Percentiles rank a stretch among this genome's conserved stretches.
Conservation (phyloP, 1,284 basidiomycete genomes). For the Athelia sp. region DNA sequence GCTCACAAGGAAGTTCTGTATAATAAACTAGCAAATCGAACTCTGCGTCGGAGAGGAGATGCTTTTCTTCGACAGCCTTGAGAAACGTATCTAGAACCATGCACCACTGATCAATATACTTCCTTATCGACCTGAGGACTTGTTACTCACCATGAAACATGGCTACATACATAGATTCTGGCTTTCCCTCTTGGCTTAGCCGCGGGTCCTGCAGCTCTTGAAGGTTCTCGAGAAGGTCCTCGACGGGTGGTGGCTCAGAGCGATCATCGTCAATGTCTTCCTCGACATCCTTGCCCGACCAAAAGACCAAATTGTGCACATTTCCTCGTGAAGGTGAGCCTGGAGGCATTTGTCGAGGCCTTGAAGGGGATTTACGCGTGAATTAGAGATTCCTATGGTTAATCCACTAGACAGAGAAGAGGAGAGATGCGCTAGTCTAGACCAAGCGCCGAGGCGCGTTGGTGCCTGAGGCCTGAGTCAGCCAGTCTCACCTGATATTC, state of each 20-base stretch:
- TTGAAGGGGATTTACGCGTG: too few relatives aligned
- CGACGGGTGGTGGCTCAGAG: neutral
- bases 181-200: neutral
- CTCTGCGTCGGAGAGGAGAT: constrained; percentile 68
- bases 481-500: too few relatives aligned
- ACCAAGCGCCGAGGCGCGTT: too few relatives aligned
- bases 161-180: constrained; percentile 17
- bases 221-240: neutral
- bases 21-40: constrained; percentile 51
- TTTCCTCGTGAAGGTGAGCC: neutral
- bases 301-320: neutral
- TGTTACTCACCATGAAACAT: constrained; percentile 23
- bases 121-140: constrained; percentile 44
- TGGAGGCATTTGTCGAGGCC: neutral
- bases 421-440: too few relatives aligned
- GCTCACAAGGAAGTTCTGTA: constrained; percentile 55
- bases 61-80: constrained; percentile 49
- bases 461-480: too few relatives aligned
- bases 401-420: too few relatives aligned
- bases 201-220: neutral
- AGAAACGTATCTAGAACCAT: neutral
- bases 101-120: constrained; percentile 45
- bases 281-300: neutral
- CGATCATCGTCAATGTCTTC: constrained; percentile 1
- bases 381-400: too few relatives aligned